A percentile compares a stretch with the other conserved stretches of the same genome.
Conservation (phyloP, 1,284 basidiomycete genomes). For the Ganoderma sp. region DNA sequence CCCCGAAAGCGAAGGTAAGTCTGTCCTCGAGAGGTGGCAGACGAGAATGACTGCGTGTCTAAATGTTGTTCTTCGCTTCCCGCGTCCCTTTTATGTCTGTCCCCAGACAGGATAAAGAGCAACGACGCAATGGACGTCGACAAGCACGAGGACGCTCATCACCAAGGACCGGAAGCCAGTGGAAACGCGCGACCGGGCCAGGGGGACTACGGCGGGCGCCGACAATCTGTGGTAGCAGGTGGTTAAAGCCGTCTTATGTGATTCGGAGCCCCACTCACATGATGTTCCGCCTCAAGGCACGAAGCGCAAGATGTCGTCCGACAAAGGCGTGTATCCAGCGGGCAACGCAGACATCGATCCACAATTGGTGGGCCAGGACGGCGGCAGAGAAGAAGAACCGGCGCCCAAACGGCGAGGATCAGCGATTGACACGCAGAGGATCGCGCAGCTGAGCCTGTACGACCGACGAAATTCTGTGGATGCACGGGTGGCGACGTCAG, state of each 20-base stretch:
- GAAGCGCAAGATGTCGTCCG: conserved; percentile 81
- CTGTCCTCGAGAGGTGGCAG: conserved; percentile 14
- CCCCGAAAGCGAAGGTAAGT: conserved; percentile 30
- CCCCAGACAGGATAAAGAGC: conserved; percentile 44
- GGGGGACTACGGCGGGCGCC: conserved; percentile 61
- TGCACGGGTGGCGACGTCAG: conserved; percentile 49
- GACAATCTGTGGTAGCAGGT: conserved; percentile 44
- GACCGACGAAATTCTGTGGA: conserved; percentile 80
- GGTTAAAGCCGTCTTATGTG: conserved; percentile 26
- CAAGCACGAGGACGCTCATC: conserved; percentile 33
- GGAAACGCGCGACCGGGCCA: conserved; percentile 30
- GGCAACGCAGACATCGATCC: conserved; percentile 66
- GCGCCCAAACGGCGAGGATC: conserved; percentile 81
- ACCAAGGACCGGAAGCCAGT: conserved; percentile 29
- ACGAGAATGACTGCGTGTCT: conserved; percentile 26
- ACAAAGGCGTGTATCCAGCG: conserved; percentile 56
- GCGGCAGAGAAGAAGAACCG: conserved; percentile 71
- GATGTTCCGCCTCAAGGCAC: conserved; percentile 59
- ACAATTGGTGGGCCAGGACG: conserved; percentile 71
- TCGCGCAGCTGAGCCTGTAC: conserved; percentile 72
- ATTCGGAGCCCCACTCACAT: conserved; percentile 32
- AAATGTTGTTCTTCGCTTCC: conserved; percentile 30
- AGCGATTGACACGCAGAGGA: conserved; percentile 72
- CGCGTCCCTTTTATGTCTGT: conserved; percentile 33
- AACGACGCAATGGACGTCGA: conserved; percentile 56